Conservation (phyloP, 2,329 filamentous ascomycete genomes). For the Hymenotorrendiella dingleyae region DNA sequence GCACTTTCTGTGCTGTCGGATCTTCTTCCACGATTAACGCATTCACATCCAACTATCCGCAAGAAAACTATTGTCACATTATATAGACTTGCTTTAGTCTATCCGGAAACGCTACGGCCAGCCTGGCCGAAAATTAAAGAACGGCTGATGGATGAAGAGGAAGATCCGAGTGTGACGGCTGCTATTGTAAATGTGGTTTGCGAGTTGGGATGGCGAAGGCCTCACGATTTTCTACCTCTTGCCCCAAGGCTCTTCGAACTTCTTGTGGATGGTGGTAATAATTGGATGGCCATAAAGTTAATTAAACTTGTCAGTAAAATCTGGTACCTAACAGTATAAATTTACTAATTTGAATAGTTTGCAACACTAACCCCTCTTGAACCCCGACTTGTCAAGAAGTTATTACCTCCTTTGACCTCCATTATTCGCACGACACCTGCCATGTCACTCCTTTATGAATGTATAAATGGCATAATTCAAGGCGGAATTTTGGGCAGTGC, state of each 20-base stretch:
- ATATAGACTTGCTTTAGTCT: conserved; percentile 90
- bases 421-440: conserved; percentile 92
- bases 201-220: conserved; percentile 88
- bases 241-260: conserved; percentile 90
- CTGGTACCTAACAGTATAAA: not conserved
- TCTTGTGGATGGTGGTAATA: conserved; percentile 86
- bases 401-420: conserved; percentile 83
- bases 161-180: conserved; percentile 89
- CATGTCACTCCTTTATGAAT: conserved; percentile 98
- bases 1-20: conserved; percentile 86
- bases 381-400: conserved; percentile 82
- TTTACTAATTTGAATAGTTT: conserved; percentile 52
- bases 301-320: conserved; percentile 73
- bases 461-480: conserved; percentile 96
- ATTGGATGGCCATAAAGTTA: conserved; percentile 99
- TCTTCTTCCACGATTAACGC: conserved; percentile 76
- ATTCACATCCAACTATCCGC: conserved; percentile 77
- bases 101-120: conserved; percentile 84
- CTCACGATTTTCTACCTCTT: conserved; percentile 87
- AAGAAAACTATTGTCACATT: conserved; percentile 96
- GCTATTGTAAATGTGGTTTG: conserved; percentile 97
- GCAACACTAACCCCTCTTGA: conserved; percentile 90
- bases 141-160: conserved; percentile 78
- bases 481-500: conserved; percentile 84
- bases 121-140: conserved; percentile 99